A percentile compares a stretch with the other conserved stretches of the same genome.
phyloP scores from a whole-genome alignment of 2,329 filamentous ascomycete species.

The Ophiocordyceps camponoti-floridani region DNA sequence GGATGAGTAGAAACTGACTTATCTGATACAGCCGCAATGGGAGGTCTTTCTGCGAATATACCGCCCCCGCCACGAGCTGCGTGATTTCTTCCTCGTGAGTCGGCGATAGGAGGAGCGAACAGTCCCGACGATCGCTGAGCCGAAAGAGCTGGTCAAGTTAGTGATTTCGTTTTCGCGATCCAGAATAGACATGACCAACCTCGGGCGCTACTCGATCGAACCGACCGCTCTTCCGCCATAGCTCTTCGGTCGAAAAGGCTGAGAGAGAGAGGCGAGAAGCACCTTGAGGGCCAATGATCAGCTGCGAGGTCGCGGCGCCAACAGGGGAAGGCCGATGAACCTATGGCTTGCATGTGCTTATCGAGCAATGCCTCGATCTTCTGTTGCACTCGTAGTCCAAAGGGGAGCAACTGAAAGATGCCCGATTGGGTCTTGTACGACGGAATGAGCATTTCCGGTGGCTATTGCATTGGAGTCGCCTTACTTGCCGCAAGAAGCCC shows the following conservation, averaged over 20 bases:
- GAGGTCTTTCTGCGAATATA: constrained; percentile 71
- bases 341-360: constrained; percentile 66
- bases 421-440: constrained; percentile 55
- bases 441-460: background rate
- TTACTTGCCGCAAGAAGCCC: constrained; percentile 56
- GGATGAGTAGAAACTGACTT: constrained; percentile 27
- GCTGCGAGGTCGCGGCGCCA: no score
- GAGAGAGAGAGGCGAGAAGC: constrained; percentile 73
- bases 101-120: constrained; percentile 61
- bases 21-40: constrained; percentile 85
- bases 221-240: constrained; percentile 76
- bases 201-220: constrained; percentile 57
- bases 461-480: constrained; percentile 5
- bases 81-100: constrained; percentile 98
- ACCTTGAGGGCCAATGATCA: constrained; percentile 21
- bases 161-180: background rate
- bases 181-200: constrained; percentile 20
- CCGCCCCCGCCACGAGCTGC: constrained; percentile 49
- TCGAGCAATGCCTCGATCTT: constrained; percentile 79
- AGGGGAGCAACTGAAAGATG: constrained; percentile 78
- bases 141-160: constrained; percentile 49
- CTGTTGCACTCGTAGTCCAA: constrained; percentile 72
- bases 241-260: constrained; percentile 63
- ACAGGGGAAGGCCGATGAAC: constrained; percentile 19
- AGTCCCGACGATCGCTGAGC: constrained; percentile 61